These are phyloP conservation scores for Coprinellus micaceus DNA, from an alignment of 768 basidiomycete genomes.

Conservation along the genomic window DNA sequence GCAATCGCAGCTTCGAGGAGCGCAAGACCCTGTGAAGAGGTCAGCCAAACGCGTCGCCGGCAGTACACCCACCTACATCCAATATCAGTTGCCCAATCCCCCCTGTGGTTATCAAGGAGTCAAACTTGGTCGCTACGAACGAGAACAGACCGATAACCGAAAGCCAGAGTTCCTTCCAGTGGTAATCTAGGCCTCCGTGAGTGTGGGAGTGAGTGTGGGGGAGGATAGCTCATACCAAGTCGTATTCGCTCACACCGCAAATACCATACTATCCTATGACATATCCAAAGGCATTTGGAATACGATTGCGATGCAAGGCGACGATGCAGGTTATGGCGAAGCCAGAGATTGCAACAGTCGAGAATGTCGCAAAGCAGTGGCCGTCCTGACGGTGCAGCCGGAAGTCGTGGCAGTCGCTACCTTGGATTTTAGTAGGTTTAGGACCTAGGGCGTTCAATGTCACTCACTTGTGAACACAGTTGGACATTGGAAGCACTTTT, in stretches of 20 bases:
- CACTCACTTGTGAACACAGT: conserved; percentile 60
- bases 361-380: conserved; percentile 55
- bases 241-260: conserved; percentile 51
- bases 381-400: conserved; percentile 33
- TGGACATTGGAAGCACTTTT: conserved; percentile 40
- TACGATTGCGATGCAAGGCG: conserved; percentile 56
- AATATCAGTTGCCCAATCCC: conserved; percentile 50
- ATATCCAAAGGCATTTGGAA: conserved; percentile 50
- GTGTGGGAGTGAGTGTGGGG: not conserved
- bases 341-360: conserved; percentile 68
- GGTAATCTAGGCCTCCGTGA: conserved; percentile 44
- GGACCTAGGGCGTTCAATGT: not conserved
- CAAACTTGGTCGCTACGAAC: conserved; percentile 54
- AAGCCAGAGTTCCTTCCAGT: conserved; percentile 65
- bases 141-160: conserved; percentile 50
- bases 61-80: conserved; percentile 39
- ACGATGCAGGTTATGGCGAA: conserved; percentile 67
- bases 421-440: not conserved
- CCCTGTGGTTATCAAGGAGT: conserved; percentile 48
- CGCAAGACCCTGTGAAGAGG: conserved; percentile 39
- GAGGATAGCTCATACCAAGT: conserved; percentile 38
- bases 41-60: not conserved
- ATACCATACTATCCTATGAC: conserved; percentile 55
- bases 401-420: conserved; percentile 41
- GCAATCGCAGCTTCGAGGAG: conserved; percentile 51